These are phyloP conservation scores for Nyssa sinensis DNA, from an alignment of 148 eudicot species.

Conservation along the genomic window DNA sequence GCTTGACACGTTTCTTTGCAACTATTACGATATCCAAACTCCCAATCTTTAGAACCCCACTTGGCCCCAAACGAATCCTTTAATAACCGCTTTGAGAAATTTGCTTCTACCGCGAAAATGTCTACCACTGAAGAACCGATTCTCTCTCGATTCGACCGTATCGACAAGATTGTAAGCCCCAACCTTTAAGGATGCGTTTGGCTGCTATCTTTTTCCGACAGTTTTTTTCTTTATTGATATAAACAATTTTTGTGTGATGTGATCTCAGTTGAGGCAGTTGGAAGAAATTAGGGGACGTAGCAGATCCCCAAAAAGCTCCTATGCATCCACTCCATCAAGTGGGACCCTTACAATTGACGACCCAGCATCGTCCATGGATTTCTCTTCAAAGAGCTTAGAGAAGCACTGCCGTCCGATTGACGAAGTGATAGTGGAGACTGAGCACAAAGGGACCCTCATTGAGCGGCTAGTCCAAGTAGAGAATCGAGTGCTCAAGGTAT, in stretches of 20 bases:
- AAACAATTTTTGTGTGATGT: not conserved
- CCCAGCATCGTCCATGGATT: slow-evolving; percentile 25
- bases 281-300: slow-evolving; percentile 42
- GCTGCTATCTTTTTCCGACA: not conserved
- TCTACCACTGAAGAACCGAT: slow-evolving; percentile 39
- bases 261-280: slow-evolving; percentile 46
- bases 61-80: not conserved
- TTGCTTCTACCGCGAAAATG: no score
- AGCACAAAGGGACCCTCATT: slow-evolving; percentile 51
- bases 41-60: no score
- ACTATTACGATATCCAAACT: no score
- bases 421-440: slow-evolving; percentile 47
- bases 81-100: not conserved
- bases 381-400: slow-evolving; percentile 42
- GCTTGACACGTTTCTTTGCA: no score
- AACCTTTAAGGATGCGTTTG: not conserved
- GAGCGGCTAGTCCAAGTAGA: slow-evolving; percentile 51
- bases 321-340: slow-evolving; percentile 49
- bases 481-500: slow-evolving; percentile 52
- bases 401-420: slow-evolving; percentile 53
- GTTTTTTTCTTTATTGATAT: not conserved
- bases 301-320: slow-evolving; percentile 43
- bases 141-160: slow-evolving; percentile 48
- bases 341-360: slow-evolving; percentile 33
- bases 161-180: slow-evolving; percentile 52